Evolutionary conservation across 225 moss, liverwort and hornwort genomes (phyloP).

Genomic region (Thuidium tamariscinum): DNA sequence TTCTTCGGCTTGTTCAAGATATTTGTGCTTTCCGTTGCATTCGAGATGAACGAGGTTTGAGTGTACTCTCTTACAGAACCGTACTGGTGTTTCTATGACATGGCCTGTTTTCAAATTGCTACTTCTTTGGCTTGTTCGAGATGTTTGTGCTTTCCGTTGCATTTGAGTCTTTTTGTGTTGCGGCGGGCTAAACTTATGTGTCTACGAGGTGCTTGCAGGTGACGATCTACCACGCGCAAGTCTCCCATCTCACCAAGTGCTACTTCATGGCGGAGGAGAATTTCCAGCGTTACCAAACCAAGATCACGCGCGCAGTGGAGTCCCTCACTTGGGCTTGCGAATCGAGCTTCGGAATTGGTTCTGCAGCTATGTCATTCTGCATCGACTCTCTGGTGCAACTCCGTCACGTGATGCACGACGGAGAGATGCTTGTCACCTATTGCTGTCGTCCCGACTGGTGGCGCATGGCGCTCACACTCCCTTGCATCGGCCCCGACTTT

Average conservation of each 20-base stretch:
- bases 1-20: background rate
- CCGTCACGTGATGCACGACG: conserved; percentile 42
- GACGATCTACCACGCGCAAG: conserved; percentile 54
- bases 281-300: conserved; percentile 48
- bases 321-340: conserved; percentile 25
- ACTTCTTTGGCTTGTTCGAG: background rate
- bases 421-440: conserved; percentile 19
- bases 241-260: conserved; percentile 33
- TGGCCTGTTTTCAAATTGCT: background rate
- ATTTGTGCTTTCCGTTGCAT: background rate
- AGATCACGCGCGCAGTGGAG: conserved; percentile 28
- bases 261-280: conserved; percentile 58
- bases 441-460: conserved; percentile 48
- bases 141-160: background rate
- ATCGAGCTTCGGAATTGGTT: conserved; percentile 23
- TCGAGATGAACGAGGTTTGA: background rate
- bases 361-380: conserved; percentile 34
- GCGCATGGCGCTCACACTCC: conserved; percentile 41
- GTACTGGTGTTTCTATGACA: background rate
- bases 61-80: background rate
- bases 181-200: background rate
- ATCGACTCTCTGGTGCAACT: conserved; percentile 35
- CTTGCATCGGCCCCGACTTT: conserved; percentile 37
- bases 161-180: background rate
- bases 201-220: background rate